phyloP scores from a whole-genome alignment of 306 rosid genomes.

The Trifolium fragiferum region DNA sequence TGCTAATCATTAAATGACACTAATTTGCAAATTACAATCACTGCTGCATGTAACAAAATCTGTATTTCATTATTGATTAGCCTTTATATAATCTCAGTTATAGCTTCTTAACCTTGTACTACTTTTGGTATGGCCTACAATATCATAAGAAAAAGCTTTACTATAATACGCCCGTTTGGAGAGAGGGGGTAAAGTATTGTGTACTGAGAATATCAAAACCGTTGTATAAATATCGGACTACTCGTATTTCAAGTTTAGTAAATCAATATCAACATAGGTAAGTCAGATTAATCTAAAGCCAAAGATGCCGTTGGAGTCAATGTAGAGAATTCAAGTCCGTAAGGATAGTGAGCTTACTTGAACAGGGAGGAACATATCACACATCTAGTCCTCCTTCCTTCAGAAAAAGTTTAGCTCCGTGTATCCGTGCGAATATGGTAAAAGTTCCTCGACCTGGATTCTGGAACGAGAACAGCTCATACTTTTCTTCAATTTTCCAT shows the following conservation, averaged over 20 bases:
- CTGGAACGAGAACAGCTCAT: conserved; percentile 81
- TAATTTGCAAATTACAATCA: conserved; percentile 2
- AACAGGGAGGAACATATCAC: conserved; percentile 36
- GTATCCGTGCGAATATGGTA: conserved; percentile 90
- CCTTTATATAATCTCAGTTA: not conserved
- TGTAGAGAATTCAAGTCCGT: not conserved
- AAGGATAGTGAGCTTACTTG: conserved; percentile 52
- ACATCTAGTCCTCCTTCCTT: conserved; percentile 42
- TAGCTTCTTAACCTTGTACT: not conserved
- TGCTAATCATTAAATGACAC: conserved; percentile 1
- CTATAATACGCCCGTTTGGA: not conserved
- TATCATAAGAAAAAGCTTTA: not conserved
- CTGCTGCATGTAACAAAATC: not conserved
- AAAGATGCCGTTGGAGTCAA: not conserved
- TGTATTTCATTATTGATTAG: conserved; percentile 4
- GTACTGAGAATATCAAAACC: not conserved
- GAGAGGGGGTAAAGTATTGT: too few species aligned
- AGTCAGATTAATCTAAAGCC: not conserved
- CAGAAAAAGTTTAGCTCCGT: conserved; percentile 94
- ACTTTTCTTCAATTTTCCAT: conserved; percentile 83
- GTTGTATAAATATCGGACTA: not conserved
- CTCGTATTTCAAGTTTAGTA: not conserved
- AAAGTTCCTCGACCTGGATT: conserved; percentile 89
- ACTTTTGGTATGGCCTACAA: not conserved
- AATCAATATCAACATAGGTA: not conserved